phyloP scores from a whole-genome alignment of 108 stramenopile species.

The Pseudonitzschia multiseries region DNA sequence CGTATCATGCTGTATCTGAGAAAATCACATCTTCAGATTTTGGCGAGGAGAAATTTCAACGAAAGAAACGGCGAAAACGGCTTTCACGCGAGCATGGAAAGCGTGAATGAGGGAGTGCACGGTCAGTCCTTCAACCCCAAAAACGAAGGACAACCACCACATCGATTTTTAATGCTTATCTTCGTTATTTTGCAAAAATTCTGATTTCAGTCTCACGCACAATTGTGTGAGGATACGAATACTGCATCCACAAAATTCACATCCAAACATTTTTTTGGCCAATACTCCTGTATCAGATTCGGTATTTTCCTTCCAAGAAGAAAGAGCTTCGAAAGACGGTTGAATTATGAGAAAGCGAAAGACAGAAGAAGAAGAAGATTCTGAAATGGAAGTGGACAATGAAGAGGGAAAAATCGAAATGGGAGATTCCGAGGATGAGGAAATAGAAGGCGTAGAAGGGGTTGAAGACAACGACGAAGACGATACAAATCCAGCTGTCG shows the following conservation, averaged over 20 bases:
- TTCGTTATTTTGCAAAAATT: background rate
- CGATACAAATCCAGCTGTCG: constrained; percentile 21
- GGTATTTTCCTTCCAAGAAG: background rate
- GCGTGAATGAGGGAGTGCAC: background rate
- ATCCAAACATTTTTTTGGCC: background rate
- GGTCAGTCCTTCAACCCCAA: constrained; percentile 1
- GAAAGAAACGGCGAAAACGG: background rate
- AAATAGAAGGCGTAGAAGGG: constrained; percentile 14
- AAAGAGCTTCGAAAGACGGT: background rate
- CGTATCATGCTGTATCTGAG: too few relatives aligned
- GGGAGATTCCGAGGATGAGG: constrained; percentile 29
- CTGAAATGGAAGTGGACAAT: constrained; percentile 38
- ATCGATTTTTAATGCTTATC: background rate
- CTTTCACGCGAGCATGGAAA: background rate
- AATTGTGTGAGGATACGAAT: background rate
- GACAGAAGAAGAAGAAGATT: constrained; percentile 16
- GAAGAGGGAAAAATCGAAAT: constrained; percentile 36
- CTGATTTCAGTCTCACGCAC: background rate
- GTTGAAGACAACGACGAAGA: constrained; percentile 25
- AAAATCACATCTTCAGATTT: background rate
- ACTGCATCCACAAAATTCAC: background rate
- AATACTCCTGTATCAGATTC: background rate
- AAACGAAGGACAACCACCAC: constrained; percentile 9
- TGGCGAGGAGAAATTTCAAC: background rate
- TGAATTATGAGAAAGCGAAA: constrained; percentile 31